A percentile compares a stretch with the other conserved stretches of the same genome.
Evolutionary conservation across 176 grass and related monocot genomes (phyloP).

Genomic region (Elaeis guineensis): DNA sequence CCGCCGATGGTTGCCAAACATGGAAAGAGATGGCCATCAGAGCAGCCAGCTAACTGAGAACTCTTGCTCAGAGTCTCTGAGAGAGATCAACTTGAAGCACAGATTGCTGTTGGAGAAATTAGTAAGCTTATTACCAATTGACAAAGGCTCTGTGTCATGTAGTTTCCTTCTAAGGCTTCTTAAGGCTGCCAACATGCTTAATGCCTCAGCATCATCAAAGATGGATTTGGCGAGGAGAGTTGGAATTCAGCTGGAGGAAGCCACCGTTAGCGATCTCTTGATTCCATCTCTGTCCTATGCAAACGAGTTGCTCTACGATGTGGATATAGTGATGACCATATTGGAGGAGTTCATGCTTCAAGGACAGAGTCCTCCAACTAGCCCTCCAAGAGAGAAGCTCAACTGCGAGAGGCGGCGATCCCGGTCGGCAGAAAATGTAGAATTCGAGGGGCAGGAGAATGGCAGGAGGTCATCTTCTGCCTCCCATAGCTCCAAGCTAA

Average conservation of each 20-base stretch:
- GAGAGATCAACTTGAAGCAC: slow-evolving; percentile 39
- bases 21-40: slow-evolving; percentile 24
- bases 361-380: slow-evolving; percentile 43
- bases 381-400: slow-evolving; percentile 26
- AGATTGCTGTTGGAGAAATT: slow-evolving; percentile 75
- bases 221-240: slow-evolving; percentile 47
- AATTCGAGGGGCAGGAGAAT: slow-evolving; percentile 57
- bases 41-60: slow-evolving; percentile 9
- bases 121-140: slow-evolving; percentile 57
- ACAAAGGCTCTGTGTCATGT: slow-evolving; percentile 68
- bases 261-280: slow-evolving; percentile 49
- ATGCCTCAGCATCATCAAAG: slow-evolving; percentile 45
- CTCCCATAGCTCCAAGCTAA: slow-evolving; percentile 46
- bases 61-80: not conserved
- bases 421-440: slow-evolving; percentile 64
- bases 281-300: slow-evolving; percentile 49
- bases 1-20: slow-evolving; percentile 54
- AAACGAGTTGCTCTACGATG: slow-evolving; percentile 49
- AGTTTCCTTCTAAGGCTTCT: slow-evolving; percentile 75
- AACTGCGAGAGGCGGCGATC: slow-evolving; percentile 51
- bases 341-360: slow-evolving; percentile 78
- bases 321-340: slow-evolving; percentile 48
- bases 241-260: slow-evolving; percentile 79
- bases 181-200: slow-evolving; percentile 62
- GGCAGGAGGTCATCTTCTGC: slow-evolving; percentile 52